phyloP scores from a whole-genome alignment of 1,284 basidiomycete species.

The Melampsora americana region DNA sequence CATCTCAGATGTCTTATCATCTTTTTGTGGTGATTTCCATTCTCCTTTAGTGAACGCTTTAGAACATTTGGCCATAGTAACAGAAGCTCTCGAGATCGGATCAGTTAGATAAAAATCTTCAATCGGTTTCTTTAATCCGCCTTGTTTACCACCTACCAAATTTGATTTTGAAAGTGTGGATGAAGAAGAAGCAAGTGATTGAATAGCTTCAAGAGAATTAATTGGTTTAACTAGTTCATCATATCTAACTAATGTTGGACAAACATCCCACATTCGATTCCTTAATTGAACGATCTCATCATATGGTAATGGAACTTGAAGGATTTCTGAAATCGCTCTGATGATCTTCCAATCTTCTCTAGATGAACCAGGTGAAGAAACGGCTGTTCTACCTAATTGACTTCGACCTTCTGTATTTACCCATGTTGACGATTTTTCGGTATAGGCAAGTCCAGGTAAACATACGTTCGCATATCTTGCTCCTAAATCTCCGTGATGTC shows the following conservation, averaged over 20 bases:
- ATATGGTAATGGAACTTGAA: conserved; percentile 78
- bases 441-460: conserved; percentile 89
- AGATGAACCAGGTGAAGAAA: conserved; percentile 88
- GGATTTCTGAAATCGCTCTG: conserved; percentile 85
- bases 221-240: conserved; percentile 79
- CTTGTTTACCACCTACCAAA: conserved; percentile 56
- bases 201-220: conserved; percentile 64
- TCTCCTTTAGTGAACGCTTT: conserved; percentile 70
- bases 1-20: conserved; percentile 49
- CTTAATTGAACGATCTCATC: conserved; percentile 82
- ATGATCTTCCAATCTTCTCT: conserved; percentile 99
- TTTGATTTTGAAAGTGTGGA: conserved; percentile 50
- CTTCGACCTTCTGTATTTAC: conserved; percentile 94
- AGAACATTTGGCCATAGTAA: conserved; percentile 81
- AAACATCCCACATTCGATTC: conserved; percentile 96
- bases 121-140: conserved; percentile 74
- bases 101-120: conserved; percentile 95
- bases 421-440: conserved; percentile 92
- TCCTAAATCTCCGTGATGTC: conserved; percentile 95
- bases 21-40: conserved; percentile 56
- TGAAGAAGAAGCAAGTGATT: conserved; percentile 64
- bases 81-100: conserved; percentile 62
- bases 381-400: conserved; percentile 86
- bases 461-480: conserved; percentile 95
- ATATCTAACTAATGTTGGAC: conserved; percentile 83